These are phyloP conservation scores for Cystobasidium slooffiae DNA, from an alignment of 1,284 basidiomycete genomes.

Conservation along the genomic window DNA sequence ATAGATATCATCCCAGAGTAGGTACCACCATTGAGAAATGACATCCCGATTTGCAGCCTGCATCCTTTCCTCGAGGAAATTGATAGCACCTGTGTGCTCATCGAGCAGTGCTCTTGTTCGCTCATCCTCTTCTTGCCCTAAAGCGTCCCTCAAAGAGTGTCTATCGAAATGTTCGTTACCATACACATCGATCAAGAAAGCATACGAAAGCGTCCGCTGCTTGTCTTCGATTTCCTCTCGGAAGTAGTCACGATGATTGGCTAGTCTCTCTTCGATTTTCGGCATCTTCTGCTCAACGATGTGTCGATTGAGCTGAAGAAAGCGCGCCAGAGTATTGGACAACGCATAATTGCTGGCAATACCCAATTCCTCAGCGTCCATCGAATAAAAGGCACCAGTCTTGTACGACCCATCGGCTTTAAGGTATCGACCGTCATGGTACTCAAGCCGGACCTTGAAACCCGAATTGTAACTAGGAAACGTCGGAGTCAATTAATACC, in stretches of 20 bases:
- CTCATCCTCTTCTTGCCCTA: slow-evolving; percentile 64
- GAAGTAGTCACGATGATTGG: slow-evolving; percentile 65
- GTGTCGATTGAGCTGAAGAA: slow-evolving; percentile 67
- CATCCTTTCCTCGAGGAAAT: slow-evolving; percentile 66
- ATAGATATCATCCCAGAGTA: slow-evolving; percentile 79
- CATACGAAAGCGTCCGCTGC: slow-evolving; percentile 66
- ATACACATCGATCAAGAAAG: slow-evolving; percentile 70
- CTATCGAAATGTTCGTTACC: slow-evolving; percentile 62
- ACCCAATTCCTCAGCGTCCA: slow-evolving; percentile 67
- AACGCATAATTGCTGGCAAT: slow-evolving; percentile 71
- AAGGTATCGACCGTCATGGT: slow-evolving; percentile 58
- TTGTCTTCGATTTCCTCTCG: slow-evolving; percentile 65
- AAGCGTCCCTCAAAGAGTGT: slow-evolving; percentile 60
- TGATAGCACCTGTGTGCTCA: slow-evolving; percentile 63
- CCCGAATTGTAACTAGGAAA: slow-evolving; percentile 66
- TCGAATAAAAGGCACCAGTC: slow-evolving; percentile 59
- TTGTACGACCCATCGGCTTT: slow-evolving; percentile 49
- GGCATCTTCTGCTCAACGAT: slow-evolving; percentile 62
- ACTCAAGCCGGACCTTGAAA: slow-evolving; percentile 69
- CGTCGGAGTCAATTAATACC: neutral
- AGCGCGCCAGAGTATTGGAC: slow-evolving; percentile 67
- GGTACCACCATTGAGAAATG: slow-evolving; percentile 76
- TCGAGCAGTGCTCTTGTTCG: slow-evolving; percentile 66
- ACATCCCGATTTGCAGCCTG: slow-evolving; percentile 63
- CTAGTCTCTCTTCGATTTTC: slow-evolving; percentile 54